Evolutionary conservation across 352 stramenopile species (phyloP), one percentile per base, ranked within the genome.

Genomic region (Pythium phragmiticola): DNA sequence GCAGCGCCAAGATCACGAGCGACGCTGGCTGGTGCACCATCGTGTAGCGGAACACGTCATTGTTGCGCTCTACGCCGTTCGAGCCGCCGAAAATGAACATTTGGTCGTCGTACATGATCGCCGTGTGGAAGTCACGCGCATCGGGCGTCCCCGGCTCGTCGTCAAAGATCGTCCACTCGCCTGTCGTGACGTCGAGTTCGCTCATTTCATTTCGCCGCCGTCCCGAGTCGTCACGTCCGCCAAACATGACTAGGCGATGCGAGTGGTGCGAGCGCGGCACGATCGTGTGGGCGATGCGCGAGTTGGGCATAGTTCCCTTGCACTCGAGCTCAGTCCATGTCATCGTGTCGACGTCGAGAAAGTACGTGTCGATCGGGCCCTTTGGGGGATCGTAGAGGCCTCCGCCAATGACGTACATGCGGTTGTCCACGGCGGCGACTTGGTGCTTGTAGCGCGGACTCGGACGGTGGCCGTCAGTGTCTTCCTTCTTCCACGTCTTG

Each of bases 391-490:
- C 82, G 66, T 92, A 94, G 9, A 94, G 72, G 3, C 85, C 84
- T 26, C 85, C 85, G 26, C 85, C 85, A 30, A 94, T 75, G 17
- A 92, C 76, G 63, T 92, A 94, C 82, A 92, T 92, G 48, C 75
- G 77, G 52, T 86, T 89, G 26, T 60, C 82, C 14, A 90, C 67
- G 7, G 63, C 69, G n/a, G 80, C 80, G 23, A 89, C 78, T 72
- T 94, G 85, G 50, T 94, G 82, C 63, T 92, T 94, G 82, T 94
- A 94, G 57, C 85, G 80, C 1, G 85, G 85, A 41, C 79, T 92
- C 26, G 85, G 85, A 3, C 76, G 77, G 13, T 74, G 77, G 30
- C 85, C 82, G 16, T 55, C 67, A 16, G 81, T 92, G 47, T 88
- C 80, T 47, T 82, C 76, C 57, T 90, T 90, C 48, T 66, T 83